phyloP scores from a whole-genome alignment of 305 asterid genomes.

The Fraxinus ornus region DNA sequence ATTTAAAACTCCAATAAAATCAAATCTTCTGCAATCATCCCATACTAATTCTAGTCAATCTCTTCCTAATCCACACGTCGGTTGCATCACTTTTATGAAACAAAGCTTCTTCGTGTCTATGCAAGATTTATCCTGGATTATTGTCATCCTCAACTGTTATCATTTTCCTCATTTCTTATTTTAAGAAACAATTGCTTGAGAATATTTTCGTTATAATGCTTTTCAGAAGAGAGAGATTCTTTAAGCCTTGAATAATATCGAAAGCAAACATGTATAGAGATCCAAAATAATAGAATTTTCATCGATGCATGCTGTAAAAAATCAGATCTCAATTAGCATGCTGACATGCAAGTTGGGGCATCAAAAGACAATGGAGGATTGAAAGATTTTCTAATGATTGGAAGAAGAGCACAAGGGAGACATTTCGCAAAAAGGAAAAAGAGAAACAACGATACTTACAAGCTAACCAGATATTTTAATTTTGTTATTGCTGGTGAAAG shows the following conservation, averaged over 20 bases:
- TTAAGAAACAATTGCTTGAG: too few species aligned
- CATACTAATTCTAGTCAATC: not conserved
- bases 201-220: not conserved
- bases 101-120: not conserved
- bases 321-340: not conserved
- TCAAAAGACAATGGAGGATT: not conserved
- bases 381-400: not conserved
- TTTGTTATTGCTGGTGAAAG: conserved; percentile 68
- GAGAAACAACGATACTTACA: conserved; percentile 43
- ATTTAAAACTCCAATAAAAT: not conserved
- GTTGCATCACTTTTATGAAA: not conserved
- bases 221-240: not conserved
- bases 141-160: not conserved
- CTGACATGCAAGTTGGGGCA: not conserved
- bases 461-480: conserved; percentile 55
- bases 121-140: not conserved
- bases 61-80: not conserved
- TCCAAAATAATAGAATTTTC: not conserved
- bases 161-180: not conserved
- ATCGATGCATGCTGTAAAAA: not conserved
- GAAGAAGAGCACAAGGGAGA: not conserved
- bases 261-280: not conserved
- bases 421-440: not conserved
- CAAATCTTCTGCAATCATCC: not conserved
- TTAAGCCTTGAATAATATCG: not conserved